Base-by-base conservation (phyloP, 2,329 filamentous ascomycete genomes). In the Neonectria sp. region DNA sequence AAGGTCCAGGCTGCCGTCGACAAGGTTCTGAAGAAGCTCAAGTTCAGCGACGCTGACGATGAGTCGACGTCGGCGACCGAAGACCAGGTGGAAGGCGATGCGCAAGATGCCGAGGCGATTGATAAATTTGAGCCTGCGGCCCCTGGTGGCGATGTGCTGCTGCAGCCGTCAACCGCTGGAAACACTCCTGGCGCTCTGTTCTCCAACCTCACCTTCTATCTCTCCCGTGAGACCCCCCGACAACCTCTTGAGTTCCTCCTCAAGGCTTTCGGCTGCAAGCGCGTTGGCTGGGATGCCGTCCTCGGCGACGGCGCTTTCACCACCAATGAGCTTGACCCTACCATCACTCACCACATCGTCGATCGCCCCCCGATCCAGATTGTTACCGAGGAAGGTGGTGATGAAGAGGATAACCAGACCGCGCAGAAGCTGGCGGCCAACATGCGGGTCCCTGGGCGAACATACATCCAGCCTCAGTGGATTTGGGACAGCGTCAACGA, bases 401-500 rank as follows among this genome's bases (percentile, higher is more conserved):
- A 83, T 51, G 84, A 74, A 31, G 87, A 88, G 70, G 90, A 91
- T 74, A 91, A 88, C 81, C 89, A 89, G 82, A 92, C 85, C 69
- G 84, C 83, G 55, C 88, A 87, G 79, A 89, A 86, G 79, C 82
- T 90, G 62, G 85, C 79, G 29, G 81, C 81, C 66, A 92, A 93
- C 76, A 90, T 90, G 70, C 90, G 95, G 68, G 92, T 98, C 68
- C 95, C 95, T n/a, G 95, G 95, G 40, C 89, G 96, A 72, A 94
- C 91, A 70, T 99, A 99, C 75, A 84, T 99, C 63, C 96, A 99
- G 84, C 96, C 96, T 24, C 96, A 99, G 80, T 99, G 97, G 95
- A 91, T 99, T 4, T 99, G 96, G 96, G 96, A 99, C 78, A 95
- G 93, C 76, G 85, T 97, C 79, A 99, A 99, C 79, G 93, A 96